These are phyloP conservation scores for Podospora pseudoanserina DNA, from an alignment of 495 filamentous ascomycete genomes.

Conservation along the genomic window DNA sequence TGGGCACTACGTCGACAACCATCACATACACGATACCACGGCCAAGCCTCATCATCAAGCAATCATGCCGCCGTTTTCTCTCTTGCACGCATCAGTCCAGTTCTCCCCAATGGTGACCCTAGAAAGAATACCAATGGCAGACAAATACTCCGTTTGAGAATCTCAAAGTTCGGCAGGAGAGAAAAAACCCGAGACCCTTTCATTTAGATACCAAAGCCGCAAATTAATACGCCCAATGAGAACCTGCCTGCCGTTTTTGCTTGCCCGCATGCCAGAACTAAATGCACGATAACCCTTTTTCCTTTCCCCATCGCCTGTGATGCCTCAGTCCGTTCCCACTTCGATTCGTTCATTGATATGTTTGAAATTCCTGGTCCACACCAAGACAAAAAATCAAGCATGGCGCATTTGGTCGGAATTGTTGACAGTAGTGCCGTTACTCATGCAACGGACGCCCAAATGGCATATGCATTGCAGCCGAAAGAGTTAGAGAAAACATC, in stretches of 20 bases:
- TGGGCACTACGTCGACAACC: neutral
- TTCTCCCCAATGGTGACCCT: constrained; percentile 2
- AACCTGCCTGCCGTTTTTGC: neutral
- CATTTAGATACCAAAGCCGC: constrained; percentile 1
- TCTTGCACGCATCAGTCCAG: neutral
- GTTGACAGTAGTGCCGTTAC: neutral
- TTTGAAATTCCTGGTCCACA: neutral
- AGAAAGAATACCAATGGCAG: constrained; percentile 5
- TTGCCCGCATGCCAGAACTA: neutral
- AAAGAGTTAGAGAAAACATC: neutral
- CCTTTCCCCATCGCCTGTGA: neutral
- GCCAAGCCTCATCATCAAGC: neutral
- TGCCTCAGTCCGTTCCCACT: neutral
- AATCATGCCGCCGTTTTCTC: constrained; percentile 7
- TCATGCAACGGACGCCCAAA: neutral
- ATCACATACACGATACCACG: neutral
- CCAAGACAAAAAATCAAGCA: neutral
- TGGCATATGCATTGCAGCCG: neutral
- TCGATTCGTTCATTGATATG: neutral
- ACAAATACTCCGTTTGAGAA: constrained; percentile 2
- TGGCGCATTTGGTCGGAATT: neutral
- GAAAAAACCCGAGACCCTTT: constrained; percentile 3
- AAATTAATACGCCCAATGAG: neutral
- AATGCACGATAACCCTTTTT: neutral
- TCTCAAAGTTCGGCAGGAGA: neutral